A percentile compares a stretch with the other conserved stretches of the same genome.
phyloP scores from a whole-genome alignment of 2,329 filamentous ascomycete species.

The Eurotiales sp. region DNA sequence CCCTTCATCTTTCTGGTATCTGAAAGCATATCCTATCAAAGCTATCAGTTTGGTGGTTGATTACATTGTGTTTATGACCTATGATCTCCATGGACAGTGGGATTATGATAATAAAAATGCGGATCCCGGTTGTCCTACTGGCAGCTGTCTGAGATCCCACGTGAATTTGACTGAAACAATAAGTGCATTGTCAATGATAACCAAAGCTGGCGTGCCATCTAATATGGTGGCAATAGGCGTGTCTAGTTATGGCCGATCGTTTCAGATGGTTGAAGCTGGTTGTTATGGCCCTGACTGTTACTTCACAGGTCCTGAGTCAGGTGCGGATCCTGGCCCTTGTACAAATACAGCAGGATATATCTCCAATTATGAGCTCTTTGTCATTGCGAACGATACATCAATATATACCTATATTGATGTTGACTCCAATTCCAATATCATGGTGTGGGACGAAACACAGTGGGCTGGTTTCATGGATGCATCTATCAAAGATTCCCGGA shows the following conservation, averaged over 20 bases:
- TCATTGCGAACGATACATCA: too few relatives aligned
- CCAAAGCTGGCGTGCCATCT: conserved; percentile 32
- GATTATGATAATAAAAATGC: conserved; percentile 24
- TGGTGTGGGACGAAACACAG: neutral
- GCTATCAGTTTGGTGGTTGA: conserved; percentile 26
- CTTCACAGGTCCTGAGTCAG: conserved; percentile 29
- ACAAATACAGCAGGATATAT: conserved; percentile 38
- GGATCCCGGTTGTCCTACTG: conserved; percentile 20
- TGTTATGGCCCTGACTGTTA: conserved; percentile 30
- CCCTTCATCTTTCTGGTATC: conserved; percentile 30
- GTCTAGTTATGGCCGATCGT: conserved; percentile 32
- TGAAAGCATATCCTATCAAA: conserved; percentile 28
- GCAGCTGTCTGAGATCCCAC: conserved; percentile 34
- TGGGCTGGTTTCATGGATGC: neutral
- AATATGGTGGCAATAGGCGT: conserved; percentile 31
- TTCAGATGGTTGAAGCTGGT: conserved; percentile 27
- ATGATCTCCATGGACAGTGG: conserved; percentile 32
- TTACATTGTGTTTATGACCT: conserved; percentile 40
- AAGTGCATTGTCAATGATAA: conserved; percentile 28
- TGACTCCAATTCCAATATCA: neutral
- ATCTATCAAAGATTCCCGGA: neutral
- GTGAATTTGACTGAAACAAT: conserved; percentile 38
- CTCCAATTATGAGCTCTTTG: neutral
- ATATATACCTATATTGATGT: neutral
- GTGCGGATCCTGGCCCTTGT: conserved; percentile 30